A percentile compares a stretch with the other conserved stretches of the same genome.
phyloP scores from a whole-genome alignment of 495 filamentous ascomycete genomes.

The Xylaria intraflava region DNA sequence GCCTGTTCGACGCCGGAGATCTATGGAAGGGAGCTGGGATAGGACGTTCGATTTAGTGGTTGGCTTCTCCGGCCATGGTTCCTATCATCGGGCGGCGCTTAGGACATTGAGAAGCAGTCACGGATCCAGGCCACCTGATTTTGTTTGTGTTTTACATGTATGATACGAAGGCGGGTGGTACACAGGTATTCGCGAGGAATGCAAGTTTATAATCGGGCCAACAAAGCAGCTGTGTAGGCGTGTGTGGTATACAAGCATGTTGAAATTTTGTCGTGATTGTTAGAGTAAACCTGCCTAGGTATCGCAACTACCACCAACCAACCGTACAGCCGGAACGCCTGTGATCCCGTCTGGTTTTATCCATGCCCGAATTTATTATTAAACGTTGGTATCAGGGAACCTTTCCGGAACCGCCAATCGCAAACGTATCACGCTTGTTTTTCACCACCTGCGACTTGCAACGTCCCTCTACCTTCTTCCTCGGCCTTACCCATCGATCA shows the following conservation, averaged over 20 bases:
- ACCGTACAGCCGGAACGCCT: neutral
- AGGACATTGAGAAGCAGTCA: neutral
- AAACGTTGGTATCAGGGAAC: slow-evolving; percentile 2
- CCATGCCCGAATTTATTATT: slow-evolving; percentile 5
- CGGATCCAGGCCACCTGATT: neutral
- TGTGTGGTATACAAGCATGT: neutral
- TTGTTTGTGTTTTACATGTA: neutral
- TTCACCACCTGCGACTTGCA: neutral
- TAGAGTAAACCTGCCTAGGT: neutral
- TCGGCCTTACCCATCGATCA: slow-evolving; percentile 39
- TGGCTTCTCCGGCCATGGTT: neutral
- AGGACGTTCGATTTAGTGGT: neutral
- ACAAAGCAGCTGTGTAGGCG: neutral
- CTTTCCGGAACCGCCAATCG: neutral
- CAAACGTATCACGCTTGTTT: too few species aligned
- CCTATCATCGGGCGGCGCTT: neutral
- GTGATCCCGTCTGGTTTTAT: neutral
- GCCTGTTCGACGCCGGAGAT: neutral
- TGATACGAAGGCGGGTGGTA: neutral
- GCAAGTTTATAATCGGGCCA: neutral
- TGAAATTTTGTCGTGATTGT: neutral
- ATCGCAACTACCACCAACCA: neutral
- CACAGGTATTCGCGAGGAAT: neutral
- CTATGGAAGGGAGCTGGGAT: neutral
- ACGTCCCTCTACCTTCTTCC: neutral